Evolutionary conservation across 1,139 yeast species (phyloP), one percentile per base, ranked within the genome.

Genomic region (Suhomyces ambrosiae): DNA sequence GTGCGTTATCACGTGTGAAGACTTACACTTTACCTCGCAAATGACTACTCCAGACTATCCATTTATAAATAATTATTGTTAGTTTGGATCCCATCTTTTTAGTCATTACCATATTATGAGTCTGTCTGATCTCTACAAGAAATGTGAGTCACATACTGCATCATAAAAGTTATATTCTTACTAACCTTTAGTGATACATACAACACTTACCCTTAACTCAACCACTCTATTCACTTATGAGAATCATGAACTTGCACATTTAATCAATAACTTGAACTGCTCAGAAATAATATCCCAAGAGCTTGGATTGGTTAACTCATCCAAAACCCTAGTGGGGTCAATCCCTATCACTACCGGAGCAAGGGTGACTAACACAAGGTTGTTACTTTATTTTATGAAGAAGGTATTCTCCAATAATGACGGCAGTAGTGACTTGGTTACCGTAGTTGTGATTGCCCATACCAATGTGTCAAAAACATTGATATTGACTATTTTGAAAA

Each of bases 211-310:
- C 7, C 60, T 68, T 36, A 77, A 78, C 47, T 76, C 82, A 14
- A 74, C 81, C 13, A 76, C 82, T 0, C 58, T 77, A 14, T 78
- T 73, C 55, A 74, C 82, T 10, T 74, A 78, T 49, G 82, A 77
- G 47, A 75, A 76, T 52, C 58, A 60, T 40, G 65, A 61, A 35
- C 56, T 76, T 25, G 61, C 64, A 2, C 69, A 68, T 32, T 48
- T 56, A 10, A 48, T 69, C 17, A 60, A 65, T 33, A 68, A 68
- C 43, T 56, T 75, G 37, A 77, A 76, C 48, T 76, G 80, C 47
- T 68, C 76, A 2, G 82, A 77, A 48, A 58, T 75, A 5, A 64
- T 77, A 3, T 72, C 80, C n/a, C 78, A 72, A 49, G 81, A 76
- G 42, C 54, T 78, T 32, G 82, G 82, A 2, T 58, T 70, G 17